Percentiles rank a stretch among this genome's conserved stretches.
Conservation (phyloP, 2,329 filamentous ascomycete species). For the Colletotrichum sp. region DNA sequence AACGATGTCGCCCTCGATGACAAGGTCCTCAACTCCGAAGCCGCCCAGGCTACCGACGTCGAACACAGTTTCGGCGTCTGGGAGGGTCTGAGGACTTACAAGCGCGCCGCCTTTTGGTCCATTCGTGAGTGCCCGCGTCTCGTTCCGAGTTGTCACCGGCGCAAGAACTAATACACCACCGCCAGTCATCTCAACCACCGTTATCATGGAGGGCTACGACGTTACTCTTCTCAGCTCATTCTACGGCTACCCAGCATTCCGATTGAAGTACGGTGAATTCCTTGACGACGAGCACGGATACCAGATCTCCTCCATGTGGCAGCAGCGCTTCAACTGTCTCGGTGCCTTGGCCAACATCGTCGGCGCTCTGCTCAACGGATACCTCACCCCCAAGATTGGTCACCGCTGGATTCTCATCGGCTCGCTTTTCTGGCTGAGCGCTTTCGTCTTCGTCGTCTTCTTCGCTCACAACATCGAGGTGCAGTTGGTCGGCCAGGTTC, state of each 20-base stretch:
- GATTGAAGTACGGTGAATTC: constrained; percentile 42
- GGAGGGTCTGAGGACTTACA: constrained; percentile 43
- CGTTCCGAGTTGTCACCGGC: background rate
- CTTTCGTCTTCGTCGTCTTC: constrained; percentile 53
- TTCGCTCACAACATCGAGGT: constrained; percentile 48
- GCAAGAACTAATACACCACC: background rate
- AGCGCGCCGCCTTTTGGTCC: constrained; percentile 43
- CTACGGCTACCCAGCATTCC: constrained; percentile 45
- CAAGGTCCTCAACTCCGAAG: constrained; percentile 41
- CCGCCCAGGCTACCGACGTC: constrained; percentile 36
- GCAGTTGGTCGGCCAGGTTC: constrained; percentile 48
- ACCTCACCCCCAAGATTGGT: constrained; percentile 43
- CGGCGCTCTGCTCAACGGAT: constrained; percentile 46
- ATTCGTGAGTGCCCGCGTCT: constrained; percentile 31
- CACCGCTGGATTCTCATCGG: constrained; percentile 48
- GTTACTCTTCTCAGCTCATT: constrained; percentile 50
- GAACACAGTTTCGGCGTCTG: constrained; percentile 39
- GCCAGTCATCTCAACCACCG: constrained; percentile 45
- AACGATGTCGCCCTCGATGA: constrained; percentile 36
- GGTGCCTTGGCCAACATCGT: constrained; percentile 40
- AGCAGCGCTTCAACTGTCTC: constrained; percentile 48
- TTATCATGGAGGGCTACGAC: constrained; percentile 58
- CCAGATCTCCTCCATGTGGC: constrained; percentile 55
- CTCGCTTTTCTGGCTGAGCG: constrained; percentile 42
- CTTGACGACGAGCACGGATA: constrained; percentile 38